Percentiles rank a stretch among this genome's conserved stretches.
Evolutionary conservation across 768 basidiomycete species (phyloP).

Genomic region (Rhodotorula sphaerocarpa): DNA sequence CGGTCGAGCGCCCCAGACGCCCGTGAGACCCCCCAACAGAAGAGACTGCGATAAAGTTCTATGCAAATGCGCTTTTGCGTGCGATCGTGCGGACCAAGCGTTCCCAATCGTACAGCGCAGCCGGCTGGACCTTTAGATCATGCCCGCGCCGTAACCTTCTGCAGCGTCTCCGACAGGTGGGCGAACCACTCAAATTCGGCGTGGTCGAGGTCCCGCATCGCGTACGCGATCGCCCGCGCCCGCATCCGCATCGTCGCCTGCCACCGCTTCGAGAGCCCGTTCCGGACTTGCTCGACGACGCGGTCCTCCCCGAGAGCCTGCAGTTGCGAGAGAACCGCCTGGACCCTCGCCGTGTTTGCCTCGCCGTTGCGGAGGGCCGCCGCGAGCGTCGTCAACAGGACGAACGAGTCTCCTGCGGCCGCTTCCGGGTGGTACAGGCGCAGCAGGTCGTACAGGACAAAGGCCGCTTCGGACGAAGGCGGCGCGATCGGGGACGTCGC

Average conservation of each 20-base stretch:
- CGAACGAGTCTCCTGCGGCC: neutral
- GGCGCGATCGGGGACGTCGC: neutral
- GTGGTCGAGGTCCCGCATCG: neutral
- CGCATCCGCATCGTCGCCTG: slow-evolving; percentile 1
- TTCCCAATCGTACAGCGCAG: too few relatives aligned
- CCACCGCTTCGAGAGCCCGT: neutral
- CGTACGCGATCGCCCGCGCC: neutral
- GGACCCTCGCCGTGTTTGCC: neutral
- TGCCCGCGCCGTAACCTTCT: neutral
- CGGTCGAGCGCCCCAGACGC: too few relatives aligned
- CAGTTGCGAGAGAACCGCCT: neutral
- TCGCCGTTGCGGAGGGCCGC: neutral
- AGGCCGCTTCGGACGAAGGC: neutral
- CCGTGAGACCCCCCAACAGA: too few relatives aligned
- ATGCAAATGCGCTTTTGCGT: too few relatives aligned
- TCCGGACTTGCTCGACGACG: neutral
- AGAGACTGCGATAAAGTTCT: too few relatives aligned
- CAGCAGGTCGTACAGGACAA: slow-evolving; percentile 4
- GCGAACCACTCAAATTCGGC: slow-evolving; percentile 20
- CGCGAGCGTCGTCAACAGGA: slow-evolving; percentile 19
- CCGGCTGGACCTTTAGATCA: neutral
- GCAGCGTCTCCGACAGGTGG: slow-evolving; percentile 15
- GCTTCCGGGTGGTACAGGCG: neutral
- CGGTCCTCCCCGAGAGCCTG: slow-evolving; percentile 1
- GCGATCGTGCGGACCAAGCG: too few relatives aligned